Percentiles rank a stretch among this genome's conserved stretches.
Conservation (phyloP, 2,329 filamentous ascomycete species). For the Colletotrichum truncatum region DNA sequence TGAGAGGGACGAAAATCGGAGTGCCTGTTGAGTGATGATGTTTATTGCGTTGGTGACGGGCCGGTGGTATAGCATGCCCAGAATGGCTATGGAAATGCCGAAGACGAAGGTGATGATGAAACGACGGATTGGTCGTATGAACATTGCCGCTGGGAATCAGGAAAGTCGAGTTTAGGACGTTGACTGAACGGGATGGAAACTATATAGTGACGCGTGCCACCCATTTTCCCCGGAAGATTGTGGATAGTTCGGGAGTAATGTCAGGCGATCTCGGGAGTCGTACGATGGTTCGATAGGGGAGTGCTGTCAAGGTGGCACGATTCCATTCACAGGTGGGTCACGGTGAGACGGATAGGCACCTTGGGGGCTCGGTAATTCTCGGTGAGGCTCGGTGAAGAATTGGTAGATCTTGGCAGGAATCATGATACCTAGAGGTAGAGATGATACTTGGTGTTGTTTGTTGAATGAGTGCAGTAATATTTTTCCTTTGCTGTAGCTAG, state of each 20-base stretch:
- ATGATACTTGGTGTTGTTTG: too few species aligned
- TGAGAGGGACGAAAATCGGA: not conserved
- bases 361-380: not conserved
- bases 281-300: constrained; percentile 11
- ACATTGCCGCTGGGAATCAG: not conserved
- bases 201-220: not conserved
- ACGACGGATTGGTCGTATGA: constrained; percentile 15
- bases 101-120: constrained; percentile 32
- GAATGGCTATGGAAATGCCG: constrained; percentile 33
- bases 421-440: too few species aligned
- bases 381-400: not conserved
- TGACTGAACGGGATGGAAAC: not conserved
- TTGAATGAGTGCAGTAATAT: too few species aligned
- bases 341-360: not conserved
- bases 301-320: constrained; percentile 15
- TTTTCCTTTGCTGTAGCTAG: too few species aligned
- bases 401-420: too few species aligned
- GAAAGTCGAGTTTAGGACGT: too few species aligned
- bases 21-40: not conserved
- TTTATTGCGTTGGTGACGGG: constrained; percentile 4
- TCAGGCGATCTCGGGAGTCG: constrained; percentile 25
- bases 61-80: constrained; percentile 33
- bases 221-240: not conserved
- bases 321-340: constrained; percentile 1
- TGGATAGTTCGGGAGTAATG: not conserved